Base-by-base conservation (phyloP, 2,329 filamentous ascomycete genomes). In the Diaporthe amygdali region DNA sequence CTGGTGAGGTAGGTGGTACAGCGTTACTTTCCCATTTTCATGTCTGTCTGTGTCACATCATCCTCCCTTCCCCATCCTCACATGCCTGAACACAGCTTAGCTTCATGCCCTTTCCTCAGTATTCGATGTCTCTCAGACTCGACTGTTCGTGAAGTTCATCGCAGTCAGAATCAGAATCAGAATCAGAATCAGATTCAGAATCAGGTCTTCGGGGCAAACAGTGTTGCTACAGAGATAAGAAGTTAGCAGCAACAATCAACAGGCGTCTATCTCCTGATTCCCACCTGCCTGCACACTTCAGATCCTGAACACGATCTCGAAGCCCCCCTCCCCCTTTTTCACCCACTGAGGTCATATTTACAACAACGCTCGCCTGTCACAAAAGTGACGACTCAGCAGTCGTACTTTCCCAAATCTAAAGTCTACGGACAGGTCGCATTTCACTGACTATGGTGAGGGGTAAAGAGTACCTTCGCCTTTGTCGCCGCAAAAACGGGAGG, bases 381-480 rank as follows among this genome's bases (percentile, higher is more conserved):
- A 56, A 47, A 49, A 39, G 52, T 68, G 66, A 59, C 52, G 30
- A 25, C 66, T 59, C 52, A 39, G 52, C 25, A 59, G 52, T 39
- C 44, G 52, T 7, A 10, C 39, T 46, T 68, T 68, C 66, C 66
- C 44, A 49, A 47, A 41, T 41, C 15, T 68, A 30, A 39, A 49
- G 59, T 27, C 39, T 20, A 17, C 27, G 32, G 25, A 68, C 46
- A 7, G 20, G 41, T 68, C 52, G 20, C 12, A 51, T 68, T 39
- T 56, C 17, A 68, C 66, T 68, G 52, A 68, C 52, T 56, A 68
- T 68, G 66, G 41, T 68, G 66, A 54, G 39, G 51, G 66, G 52
- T 59, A 68, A 51, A 68, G 46, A 52, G 32, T 39, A 68, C 32
- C 44, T 22, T 44, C 41, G 52, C 66, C 52, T 49, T 68, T 39